Percentiles rank a stretch among this genome's conserved stretches.
Conservation (phyloP, 805 yeast genomes). For the Henningerozyma blattae region DNA sequence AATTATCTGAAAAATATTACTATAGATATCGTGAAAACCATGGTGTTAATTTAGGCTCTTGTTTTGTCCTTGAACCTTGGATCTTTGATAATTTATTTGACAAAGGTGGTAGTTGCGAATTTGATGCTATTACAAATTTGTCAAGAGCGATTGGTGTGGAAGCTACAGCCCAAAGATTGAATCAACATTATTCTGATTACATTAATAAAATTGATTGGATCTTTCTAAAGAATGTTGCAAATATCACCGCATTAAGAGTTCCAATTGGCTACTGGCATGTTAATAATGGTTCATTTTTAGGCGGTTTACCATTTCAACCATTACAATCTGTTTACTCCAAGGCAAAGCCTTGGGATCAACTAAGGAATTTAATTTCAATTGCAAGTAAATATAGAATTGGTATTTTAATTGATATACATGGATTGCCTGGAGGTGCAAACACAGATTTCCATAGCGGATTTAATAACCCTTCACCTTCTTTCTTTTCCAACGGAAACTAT, state of each 20-base stretch:
- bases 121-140: slow-evolving; percentile 50
- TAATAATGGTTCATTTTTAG: slow-evolving; percentile 42
- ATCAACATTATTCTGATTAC: slow-evolving; percentile 55
- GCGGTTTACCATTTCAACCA: slow-evolving; percentile 50
- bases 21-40: slow-evolving; percentile 50
- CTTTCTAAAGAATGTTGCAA: slow-evolving; percentile 46
- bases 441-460: slow-evolving; percentile 78
- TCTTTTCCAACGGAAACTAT: slow-evolving; percentile 30
- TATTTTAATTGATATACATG: slow-evolving; percentile 77
- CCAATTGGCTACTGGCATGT: slow-evolving; percentile 92
- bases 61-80: slow-evolving; percentile 74
- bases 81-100: slow-evolving; percentile 53
- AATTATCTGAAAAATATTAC: slow-evolving; percentile 33
- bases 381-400: slow-evolving; percentile 58
- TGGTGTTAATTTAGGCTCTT: slow-evolving; percentile 80
- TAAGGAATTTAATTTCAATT: slow-evolving; percentile 41
- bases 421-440: slow-evolving; percentile 88
- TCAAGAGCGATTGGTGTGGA: slow-evolving; percentile 40
- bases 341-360: slow-evolving; percentile 50
- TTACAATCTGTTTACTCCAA: slow-evolving; percentile 46
- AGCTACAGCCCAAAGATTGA: slow-evolving; percentile 40
- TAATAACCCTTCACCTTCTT: slow-evolving; percentile 10
- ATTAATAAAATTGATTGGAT: slow-evolving; percentile 65
- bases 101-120: slow-evolving; percentile 53
- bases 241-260: slow-evolving; percentile 71